Evolutionary conservation across 2,329 filamentous ascomycete genomes (phyloP).

Genomic region (Talaromyces sp.): DNA sequence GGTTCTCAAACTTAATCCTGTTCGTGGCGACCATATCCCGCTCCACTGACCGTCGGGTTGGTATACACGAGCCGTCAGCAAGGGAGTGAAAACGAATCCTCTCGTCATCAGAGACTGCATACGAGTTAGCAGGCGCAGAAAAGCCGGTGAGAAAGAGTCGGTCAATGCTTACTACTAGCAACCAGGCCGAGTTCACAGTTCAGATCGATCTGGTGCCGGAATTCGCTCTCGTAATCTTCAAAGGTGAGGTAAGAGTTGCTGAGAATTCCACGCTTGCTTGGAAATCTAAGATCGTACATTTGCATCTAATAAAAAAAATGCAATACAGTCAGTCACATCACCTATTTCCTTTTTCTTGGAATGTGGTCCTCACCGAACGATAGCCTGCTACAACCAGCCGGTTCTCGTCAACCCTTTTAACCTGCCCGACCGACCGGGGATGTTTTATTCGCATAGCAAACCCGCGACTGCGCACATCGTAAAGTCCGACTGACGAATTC

Average conservation of each 20-base stretch:
- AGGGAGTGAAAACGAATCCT: conserved; percentile 35
- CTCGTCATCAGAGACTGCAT: conserved; percentile 26
- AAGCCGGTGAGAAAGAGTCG: not conserved
- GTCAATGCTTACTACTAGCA: conserved; percentile 27
- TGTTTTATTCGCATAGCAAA: conserved; percentile 30
- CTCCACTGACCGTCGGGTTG: not conserved
- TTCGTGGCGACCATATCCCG: not conserved
- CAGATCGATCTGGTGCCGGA: conserved; percentile 31
- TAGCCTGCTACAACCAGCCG: conserved; percentile 30
- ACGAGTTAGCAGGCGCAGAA: not conserved
- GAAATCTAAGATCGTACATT: conserved; percentile 39
- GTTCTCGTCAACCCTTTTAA: conserved; percentile 32
- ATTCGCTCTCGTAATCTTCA: conserved; percentile 23
- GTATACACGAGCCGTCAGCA: conserved; percentile 27
- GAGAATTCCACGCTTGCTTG: conserved; percentile 24
- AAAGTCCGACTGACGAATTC: conserved; percentile 29
- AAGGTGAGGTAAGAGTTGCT: conserved; percentile 34
- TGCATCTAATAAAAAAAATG: conserved; percentile 23
- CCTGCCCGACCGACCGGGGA: conserved; percentile 26
- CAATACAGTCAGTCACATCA: not conserved
- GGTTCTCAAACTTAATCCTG: conserved; percentile 29
- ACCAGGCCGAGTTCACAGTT: conserved; percentile 32
- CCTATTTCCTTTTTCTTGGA: not conserved
- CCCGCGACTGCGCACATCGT: conserved; percentile 30
- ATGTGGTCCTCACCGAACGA: conserved; percentile 22